These are phyloP conservation scores for Backusella australiensis DNA, from an alignment of 192 early-diverging fungal species.

Conservation along the genomic window DNA sequence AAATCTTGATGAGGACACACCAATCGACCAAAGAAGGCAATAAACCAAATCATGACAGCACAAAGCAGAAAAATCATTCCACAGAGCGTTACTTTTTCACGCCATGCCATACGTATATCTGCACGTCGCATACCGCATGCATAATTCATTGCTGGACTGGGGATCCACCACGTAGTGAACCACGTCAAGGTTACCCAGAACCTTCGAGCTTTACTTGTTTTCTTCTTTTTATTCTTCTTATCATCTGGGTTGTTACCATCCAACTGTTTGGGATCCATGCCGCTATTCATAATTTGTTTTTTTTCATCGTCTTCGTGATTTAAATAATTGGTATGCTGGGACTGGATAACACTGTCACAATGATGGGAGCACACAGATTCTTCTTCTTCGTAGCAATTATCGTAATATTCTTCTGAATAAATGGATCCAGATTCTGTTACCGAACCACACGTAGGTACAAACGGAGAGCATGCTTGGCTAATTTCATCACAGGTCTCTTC, in stretches of 20 bases:
- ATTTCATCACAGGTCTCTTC: slow-evolving; percentile 28
- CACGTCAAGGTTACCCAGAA: slow-evolving; percentile 86
- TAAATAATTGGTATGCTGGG: slow-evolving; percentile 39
- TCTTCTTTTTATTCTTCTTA: slow-evolving; percentile 20
- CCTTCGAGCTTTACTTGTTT: slow-evolving; percentile 52
- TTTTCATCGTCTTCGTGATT: slow-evolving; percentile 33
- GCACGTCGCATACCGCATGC: slow-evolving; percentile 74
- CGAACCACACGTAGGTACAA: slow-evolving; percentile 42
- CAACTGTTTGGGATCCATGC: not conserved
- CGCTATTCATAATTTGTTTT: not conserved
- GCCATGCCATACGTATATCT: slow-evolving; percentile 91
- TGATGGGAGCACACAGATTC: slow-evolving; percentile 32
- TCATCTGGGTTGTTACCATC: not conserved
- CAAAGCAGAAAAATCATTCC: slow-evolving; percentile 79
- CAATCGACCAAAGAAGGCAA: slow-evolving; percentile 68
- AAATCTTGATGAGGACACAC: slow-evolving; percentile 73
- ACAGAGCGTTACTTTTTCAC: slow-evolving; percentile 94
- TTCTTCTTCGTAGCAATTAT: slow-evolving; percentile 26
- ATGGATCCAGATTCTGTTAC: slow-evolving; percentile 14
- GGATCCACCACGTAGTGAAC: slow-evolving; percentile 79
- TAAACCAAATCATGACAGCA: slow-evolving; percentile 82
- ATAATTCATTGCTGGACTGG: slow-evolving; percentile 53
- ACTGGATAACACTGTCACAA: slow-evolving; percentile 32
- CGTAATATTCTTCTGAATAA: slow-evolving; percentile 17
- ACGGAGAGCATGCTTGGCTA: slow-evolving; percentile 23